Evolutionary conservation across 2,329 filamentous ascomycete genomes (phyloP).

Genomic region (Cordyceps cateniannulata): DNA sequence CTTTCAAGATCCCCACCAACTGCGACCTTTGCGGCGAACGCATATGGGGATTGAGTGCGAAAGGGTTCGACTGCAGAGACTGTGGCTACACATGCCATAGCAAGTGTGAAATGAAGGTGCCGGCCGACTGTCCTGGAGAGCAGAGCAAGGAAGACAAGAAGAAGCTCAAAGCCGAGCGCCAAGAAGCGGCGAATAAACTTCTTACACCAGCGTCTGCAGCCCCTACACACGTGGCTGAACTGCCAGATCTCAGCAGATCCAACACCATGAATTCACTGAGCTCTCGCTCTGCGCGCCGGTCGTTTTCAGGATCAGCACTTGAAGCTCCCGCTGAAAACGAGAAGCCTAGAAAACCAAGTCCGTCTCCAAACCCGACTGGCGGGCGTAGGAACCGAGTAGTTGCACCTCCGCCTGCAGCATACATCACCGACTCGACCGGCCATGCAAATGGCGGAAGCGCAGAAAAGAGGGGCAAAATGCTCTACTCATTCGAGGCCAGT

Average conservation of each 20-base stretch:
- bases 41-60: conserved; percentile 94
- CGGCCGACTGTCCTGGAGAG: conserved; percentile 90
- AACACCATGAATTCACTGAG: conserved; percentile 89
- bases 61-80: conserved; percentile 92
- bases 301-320: conserved; percentile 57
- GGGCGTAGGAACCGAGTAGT: conserved; percentile 64
- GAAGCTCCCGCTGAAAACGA: conserved; percentile 17
- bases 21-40: conserved; percentile 94
- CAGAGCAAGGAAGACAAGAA: conserved; percentile 92
- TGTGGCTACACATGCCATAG: conserved; percentile 97
- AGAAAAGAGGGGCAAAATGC: conserved; percentile 68
- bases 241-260: conserved; percentile 64
- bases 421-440: conserved; percentile 61
- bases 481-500: conserved; percentile 77
- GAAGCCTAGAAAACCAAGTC: conserved; percentile 5
- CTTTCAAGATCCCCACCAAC: conserved; percentile 98
- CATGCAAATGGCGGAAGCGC: conserved; percentile 36
- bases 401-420: conserved; percentile 79
- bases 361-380: conserved; percentile 8
- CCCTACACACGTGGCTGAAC: conserved; percentile 46
- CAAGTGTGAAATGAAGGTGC: conserved; percentile 99
- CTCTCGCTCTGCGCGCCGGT: conserved; percentile 74
- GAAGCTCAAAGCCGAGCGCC: conserved; percentile 80
- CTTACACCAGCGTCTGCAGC: conserved; percentile 39
- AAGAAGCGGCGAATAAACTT: conserved; percentile 65